Percentiles rank a stretch among this genome's conserved stretches.
Evolutionary conservation across 225 moss, liverwort and hornwort genomes (phyloP).

Genomic region (Climacium dendroides): DNA sequence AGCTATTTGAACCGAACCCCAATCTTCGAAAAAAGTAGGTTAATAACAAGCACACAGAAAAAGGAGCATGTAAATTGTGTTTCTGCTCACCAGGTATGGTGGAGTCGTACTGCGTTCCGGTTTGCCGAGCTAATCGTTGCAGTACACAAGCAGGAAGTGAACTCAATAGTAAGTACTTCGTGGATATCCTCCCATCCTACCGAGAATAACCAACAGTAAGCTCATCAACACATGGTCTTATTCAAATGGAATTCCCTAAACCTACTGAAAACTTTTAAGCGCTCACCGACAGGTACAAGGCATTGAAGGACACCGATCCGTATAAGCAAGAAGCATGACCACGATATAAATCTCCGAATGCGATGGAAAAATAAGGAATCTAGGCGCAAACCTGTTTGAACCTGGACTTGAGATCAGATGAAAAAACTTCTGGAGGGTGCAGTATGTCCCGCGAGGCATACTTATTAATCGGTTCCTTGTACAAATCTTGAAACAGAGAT

Average conservation of each 20-base stretch:
- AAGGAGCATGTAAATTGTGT: neutral
- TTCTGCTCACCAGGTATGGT: conserved; percentile 27
- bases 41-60: neutral
- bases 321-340: neutral
- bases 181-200: conserved; percentile 47
- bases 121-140: conserved; percentile 45
- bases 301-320: neutral
- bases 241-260: neutral
- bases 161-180: conserved; percentile 39
- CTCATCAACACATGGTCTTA: neutral
- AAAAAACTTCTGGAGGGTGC: conserved; percentile 32
- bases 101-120: conserved; percentile 50
- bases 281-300: neutral
- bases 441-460: conserved; percentile 51
- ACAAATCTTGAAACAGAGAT: conserved; percentile 55
- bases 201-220: neutral
- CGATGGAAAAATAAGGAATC: neutral
- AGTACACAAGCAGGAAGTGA: conserved; percentile 66
- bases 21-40: neutral
- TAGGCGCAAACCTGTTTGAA: conserved; percentile 34
- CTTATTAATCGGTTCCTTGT: conserved; percentile 38
- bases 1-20: neutral
- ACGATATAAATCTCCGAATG: neutral
- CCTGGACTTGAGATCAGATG: conserved; percentile 40
- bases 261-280: neutral